Base-by-base conservation (phyloP, 176 grass and related monocot species). In the Alloteropsis semialata region DNA sequence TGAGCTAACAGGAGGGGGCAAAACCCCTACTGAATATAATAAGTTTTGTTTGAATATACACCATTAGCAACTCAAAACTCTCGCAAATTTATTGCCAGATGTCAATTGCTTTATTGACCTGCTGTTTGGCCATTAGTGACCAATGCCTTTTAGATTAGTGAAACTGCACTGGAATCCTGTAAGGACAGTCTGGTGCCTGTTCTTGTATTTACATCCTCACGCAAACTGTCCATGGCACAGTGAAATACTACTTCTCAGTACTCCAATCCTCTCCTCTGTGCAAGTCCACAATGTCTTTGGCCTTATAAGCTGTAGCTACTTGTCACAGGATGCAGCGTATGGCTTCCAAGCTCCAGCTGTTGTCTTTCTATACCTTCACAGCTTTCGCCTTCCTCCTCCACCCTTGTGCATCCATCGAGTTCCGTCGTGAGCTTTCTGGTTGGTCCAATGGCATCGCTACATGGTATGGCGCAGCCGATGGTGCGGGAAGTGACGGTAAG, bases 401-500 rank as follows among this genome's bases (percentile, higher is more conserved):
- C 28, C 56, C 82, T 61, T 51, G 60, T 71, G 59, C 85, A 65
- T 67, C 84, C 0, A 65, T 46, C 74, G 63, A 72, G 38, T 67
- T 83, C 46, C 82, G 13, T 50, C 88, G 82, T 6, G 84, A 93
- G 85, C 85, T 90, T 67, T 75, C 76, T 49, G 46, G 84, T 15
- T 93, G 86, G 88, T 82, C 81, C 32, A 65, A 43, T 41, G 94
- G 86, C 28, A 85, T 85, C 15, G 94, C 89, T 12, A 97, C 94
- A 0, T 97, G 94, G 94, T 97, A 97, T 22, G 94, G 89, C 6
- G 77, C 80, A 2, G 71, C 88, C 10, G 59, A 85, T 51, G 89
- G 94, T 5, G 91, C 89, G 0, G 91, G 94, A 82, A 97, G 85
- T 57, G 91, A 97, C 13, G 84, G 94, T 96, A 88, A 81, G 34